phyloP scores from a whole-genome alignment of 2,329 filamentous ascomycete species.

The Onygenales sp. region DNA sequence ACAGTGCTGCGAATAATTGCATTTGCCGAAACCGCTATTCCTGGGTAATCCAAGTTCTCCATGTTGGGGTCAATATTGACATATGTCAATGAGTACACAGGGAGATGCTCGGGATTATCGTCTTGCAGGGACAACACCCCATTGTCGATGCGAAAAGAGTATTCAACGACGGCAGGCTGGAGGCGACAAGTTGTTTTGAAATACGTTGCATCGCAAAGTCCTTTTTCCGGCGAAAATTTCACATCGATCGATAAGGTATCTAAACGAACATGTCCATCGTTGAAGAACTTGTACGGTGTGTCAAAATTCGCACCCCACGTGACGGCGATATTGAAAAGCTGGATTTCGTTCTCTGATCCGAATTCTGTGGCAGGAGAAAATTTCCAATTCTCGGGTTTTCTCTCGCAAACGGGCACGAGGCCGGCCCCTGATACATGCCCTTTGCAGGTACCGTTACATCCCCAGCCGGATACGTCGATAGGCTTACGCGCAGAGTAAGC shows the following conservation, averaged over 20 bases:
- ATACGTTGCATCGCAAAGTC: neutral
- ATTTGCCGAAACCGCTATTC: neutral
- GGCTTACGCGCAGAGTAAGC: neutral
- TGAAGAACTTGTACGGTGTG: neutral
- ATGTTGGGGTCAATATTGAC: neutral
- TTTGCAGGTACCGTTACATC: neutral
- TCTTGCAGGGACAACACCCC: neutral
- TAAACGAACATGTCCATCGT: neutral
- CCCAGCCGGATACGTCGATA: neutral
- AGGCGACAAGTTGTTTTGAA: neutral
- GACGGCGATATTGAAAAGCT: neutral
- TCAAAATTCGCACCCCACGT: neutral
- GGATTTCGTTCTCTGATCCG: neutral
- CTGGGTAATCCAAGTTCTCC: neutral
- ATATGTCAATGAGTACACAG: neutral
- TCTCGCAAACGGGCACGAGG: neutral
- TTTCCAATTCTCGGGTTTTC: neutral
- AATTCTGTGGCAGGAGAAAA: neutral
- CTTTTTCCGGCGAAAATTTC: neutral
- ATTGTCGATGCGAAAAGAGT: neutral
- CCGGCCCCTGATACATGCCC: neutral
- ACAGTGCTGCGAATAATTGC: neutral
- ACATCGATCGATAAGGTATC: neutral
- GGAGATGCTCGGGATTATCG: neutral
- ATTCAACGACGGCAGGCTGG: neutral